Evolutionary conservation across 108 stramenopile genomes (phyloP).

Genomic region (Fragilaria radians): DNA sequence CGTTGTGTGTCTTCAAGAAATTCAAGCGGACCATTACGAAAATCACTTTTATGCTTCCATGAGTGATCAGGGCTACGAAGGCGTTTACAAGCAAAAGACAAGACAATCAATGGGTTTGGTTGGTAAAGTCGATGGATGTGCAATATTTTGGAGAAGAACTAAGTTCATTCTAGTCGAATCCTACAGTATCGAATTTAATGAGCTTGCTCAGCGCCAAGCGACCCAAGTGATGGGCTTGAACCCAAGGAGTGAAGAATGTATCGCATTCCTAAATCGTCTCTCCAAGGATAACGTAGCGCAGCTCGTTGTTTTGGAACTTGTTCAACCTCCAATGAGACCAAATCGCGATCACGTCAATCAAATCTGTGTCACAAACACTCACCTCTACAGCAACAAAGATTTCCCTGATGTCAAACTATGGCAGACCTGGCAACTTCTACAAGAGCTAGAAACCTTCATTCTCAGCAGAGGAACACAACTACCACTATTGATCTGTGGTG

Average conservation of each 20-base stretch:
- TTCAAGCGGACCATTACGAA: slow-evolving; percentile 97
- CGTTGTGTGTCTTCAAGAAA: slow-evolving; percentile 97
- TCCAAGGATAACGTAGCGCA: slow-evolving; percentile 98
- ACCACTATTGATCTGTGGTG: slow-evolving; percentile 95
- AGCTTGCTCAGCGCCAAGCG: slow-evolving; percentile 86
- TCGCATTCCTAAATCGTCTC: slow-evolving; percentile 83
- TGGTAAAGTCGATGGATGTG: slow-evolving; percentile 99
- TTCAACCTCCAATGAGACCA: slow-evolving; percentile 42
- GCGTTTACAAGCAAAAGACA: slow-evolving; percentile 97
- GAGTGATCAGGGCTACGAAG: slow-evolving; percentile 89
- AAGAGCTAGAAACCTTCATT: slow-evolving; percentile 90
- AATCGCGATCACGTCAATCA: slow-evolving; percentile 79
- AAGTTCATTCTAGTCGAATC: slow-evolving; percentile 93
- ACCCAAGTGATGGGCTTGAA: slow-evolving; percentile 78
- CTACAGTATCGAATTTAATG: slow-evolving; percentile 97
- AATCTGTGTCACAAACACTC: slow-evolving; percentile 95
- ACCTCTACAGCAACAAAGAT: slow-evolving; percentile 98
- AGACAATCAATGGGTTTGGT: slow-evolving; percentile 90
- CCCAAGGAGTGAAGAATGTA: slow-evolving; percentile 78
- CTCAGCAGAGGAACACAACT: slow-evolving; percentile 70
- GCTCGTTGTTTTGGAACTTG: slow-evolving; percentile 90
- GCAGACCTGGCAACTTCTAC: slow-evolving; percentile 91
- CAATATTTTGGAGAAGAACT: slow-evolving; percentile 90
- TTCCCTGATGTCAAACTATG: slow-evolving; percentile 98
- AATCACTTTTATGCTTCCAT: slow-evolving; percentile 84